These are phyloP conservation scores for Trametes cinnabarina DNA, from an alignment of 768 basidiomycete genomes.

Conservation along the genomic window DNA sequence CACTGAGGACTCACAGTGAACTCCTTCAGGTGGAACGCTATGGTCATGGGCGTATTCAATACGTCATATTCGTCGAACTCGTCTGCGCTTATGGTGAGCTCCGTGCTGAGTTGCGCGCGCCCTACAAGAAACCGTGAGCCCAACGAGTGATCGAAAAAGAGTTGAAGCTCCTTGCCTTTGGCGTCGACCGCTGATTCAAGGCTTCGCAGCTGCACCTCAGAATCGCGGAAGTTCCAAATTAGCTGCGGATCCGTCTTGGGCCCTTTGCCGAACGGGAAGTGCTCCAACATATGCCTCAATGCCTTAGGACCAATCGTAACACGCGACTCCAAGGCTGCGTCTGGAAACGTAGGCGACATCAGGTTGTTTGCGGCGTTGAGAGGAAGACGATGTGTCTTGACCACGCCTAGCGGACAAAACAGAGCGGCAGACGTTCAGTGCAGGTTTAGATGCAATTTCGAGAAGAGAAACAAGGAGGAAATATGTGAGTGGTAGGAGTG, in stretches of 20 bases:
- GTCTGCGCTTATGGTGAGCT: slow-evolving; percentile 70
- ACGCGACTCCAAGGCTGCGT: slow-evolving; percentile 55
- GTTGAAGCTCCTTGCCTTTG: slow-evolving; percentile 45
- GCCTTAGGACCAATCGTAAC: slow-evolving; percentile 71
- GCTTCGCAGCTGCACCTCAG: slow-evolving; percentile 68
- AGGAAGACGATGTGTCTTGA: slow-evolving; percentile 77
- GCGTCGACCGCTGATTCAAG: slow-evolving; percentile 62
- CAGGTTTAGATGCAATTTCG: background rate
- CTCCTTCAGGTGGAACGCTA: slow-evolving; percentile 81
- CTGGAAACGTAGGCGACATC: slow-evolving; percentile 65
- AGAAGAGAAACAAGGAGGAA: background rate
- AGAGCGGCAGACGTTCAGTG: slow-evolving; percentile 4
- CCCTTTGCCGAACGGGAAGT: slow-evolving; percentile 67
- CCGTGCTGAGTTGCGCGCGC: slow-evolving; percentile 65
- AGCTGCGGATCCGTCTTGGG: slow-evolving; percentile 73
- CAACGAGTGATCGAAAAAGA: background rate
- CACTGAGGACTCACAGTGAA: slow-evolving; percentile 56
- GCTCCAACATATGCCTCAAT: slow-evolving; percentile 76
- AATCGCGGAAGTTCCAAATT: slow-evolving; percentile 73
- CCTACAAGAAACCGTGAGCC: slow-evolving; percentile 36
- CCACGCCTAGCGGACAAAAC: slow-evolving; percentile 49
- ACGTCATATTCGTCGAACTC: slow-evolving; percentile 82
- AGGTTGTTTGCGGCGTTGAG: slow-evolving; percentile 57
- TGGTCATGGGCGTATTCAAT: slow-evolving; percentile 56
- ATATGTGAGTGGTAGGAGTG: background rate